phyloP scores from a whole-genome alignment of 1,284 basidiomycete species.

The Ganoderma multipileum region DNA sequence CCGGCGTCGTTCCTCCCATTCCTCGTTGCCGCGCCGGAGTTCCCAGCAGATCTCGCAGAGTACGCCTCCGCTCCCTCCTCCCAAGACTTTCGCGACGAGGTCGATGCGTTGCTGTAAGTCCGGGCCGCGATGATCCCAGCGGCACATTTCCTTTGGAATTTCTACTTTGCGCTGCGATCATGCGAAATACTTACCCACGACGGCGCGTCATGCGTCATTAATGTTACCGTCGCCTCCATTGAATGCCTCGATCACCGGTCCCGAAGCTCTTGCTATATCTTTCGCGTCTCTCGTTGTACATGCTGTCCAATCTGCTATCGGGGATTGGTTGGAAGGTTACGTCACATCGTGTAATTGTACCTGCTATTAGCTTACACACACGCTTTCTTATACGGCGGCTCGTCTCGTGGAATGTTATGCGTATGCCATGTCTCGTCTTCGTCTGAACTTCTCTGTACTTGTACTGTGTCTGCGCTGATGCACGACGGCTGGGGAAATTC shows the following conservation, averaged over 20 bases:
- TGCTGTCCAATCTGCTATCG: slow-evolving; percentile 11
- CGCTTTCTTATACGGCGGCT: background rate
- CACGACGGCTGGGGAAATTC: background rate
- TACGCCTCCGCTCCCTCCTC: slow-evolving; percentile 28
- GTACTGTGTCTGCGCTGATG: background rate
- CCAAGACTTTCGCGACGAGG: slow-evolving; percentile 38
- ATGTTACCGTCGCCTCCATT: background rate
- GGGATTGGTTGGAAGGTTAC: background rate
- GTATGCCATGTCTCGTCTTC: background rate
- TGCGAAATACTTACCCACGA: background rate
- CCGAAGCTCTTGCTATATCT: background rate
- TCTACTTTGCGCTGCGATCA: background rate
- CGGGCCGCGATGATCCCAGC: background rate
- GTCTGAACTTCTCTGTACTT: background rate
- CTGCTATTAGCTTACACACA: background rate
- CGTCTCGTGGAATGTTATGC: background rate
- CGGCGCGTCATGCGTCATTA: background rate
- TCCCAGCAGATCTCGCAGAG: slow-evolving; percentile 10
- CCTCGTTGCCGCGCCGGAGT: background rate
- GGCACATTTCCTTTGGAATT: background rate
- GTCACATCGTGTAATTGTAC: slow-evolving; percentile 6
- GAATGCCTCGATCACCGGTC: background rate
- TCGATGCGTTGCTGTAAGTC: slow-evolving; percentile 33
- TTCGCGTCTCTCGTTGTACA: background rate
- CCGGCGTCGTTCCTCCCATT: background rate